Evolutionary conservation across 2,329 filamentous ascomycete species (phyloP).

Genomic region (Monosporascus sp.): DNA sequence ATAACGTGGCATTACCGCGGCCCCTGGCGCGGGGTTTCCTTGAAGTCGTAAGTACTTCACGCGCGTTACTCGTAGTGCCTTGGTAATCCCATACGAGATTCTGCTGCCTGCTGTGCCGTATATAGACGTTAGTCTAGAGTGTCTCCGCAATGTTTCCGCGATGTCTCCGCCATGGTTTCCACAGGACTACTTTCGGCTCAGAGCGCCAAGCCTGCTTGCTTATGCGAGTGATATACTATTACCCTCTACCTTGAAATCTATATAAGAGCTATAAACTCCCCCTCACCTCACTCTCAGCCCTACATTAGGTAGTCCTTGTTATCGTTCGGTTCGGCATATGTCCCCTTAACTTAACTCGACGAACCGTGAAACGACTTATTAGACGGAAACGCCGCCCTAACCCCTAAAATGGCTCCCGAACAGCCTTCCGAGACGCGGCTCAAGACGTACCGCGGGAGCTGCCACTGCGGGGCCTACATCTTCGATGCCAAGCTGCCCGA

Average conservation of each 20-base stretch:
- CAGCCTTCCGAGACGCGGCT: conserved; percentile 2
- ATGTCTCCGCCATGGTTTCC: too few relatives aligned
- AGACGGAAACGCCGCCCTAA: too few relatives aligned
- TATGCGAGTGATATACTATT: too few relatives aligned
- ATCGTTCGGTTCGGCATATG: not conserved
- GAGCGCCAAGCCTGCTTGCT: too few relatives aligned
- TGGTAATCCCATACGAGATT: not conserved
- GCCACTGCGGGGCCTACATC: conserved; percentile 50
- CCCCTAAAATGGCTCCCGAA: not conserved
- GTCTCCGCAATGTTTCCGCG: too few relatives aligned
- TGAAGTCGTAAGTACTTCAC: not conserved
- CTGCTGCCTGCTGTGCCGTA: not conserved
- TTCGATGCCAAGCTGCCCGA: conserved; percentile 50
- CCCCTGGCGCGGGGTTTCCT: not conserved
- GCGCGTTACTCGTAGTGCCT: not conserved
- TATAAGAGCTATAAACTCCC: too few relatives aligned
- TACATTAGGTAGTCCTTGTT: too few relatives aligned
- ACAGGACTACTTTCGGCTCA: too few relatives aligned
- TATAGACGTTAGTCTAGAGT: too few relatives aligned
- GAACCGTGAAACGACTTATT: not conserved
- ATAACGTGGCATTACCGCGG: not conserved
- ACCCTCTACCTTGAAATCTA: too few relatives aligned
- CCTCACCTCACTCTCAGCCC: too few relatives aligned
- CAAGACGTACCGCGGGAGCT: conserved; percentile 49
- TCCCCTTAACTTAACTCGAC: not conserved